Evolutionary conservation across 2,329 filamentous ascomycete species (phyloP).

Genomic region (Apiospora sp.): DNA sequence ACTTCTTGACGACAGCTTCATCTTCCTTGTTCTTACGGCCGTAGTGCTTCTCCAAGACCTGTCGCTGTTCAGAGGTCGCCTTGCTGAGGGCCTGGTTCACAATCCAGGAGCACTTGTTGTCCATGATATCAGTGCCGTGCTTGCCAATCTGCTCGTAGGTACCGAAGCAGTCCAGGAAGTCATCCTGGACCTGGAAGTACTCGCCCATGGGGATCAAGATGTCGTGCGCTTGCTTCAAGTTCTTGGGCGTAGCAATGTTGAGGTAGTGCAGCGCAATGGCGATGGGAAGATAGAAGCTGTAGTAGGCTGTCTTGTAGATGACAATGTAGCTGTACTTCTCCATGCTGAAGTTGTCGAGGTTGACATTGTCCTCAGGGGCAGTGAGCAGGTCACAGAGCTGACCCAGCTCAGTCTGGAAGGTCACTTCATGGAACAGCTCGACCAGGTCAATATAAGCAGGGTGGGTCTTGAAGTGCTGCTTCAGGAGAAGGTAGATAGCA

Average conservation of each 20-base stretch:
- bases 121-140: slow-evolving; percentile 98
- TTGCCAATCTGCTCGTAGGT: slow-evolving; percentile 93
- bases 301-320: slow-evolving; percentile 99
- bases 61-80: slow-evolving; percentile 83
- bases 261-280: slow-evolving; percentile 88
- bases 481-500: slow-evolving; percentile 88
- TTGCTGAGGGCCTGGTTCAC: slow-evolving; percentile 91
- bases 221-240: slow-evolving; percentile 86
- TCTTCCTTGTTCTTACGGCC: slow-evolving; percentile 86
- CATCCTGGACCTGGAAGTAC: slow-evolving; percentile 99
- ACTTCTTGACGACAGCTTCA: slow-evolving; percentile 86
- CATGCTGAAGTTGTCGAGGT: slow-evolving; percentile 94
- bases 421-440: slow-evolving; percentile 95
- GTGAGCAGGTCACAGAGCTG: slow-evolving; percentile 95
- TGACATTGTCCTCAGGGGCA: slow-evolving; percentile 90
- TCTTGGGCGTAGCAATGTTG: slow-evolving; percentile 83
- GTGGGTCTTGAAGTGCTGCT: slow-evolving; percentile 91
- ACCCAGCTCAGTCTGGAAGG: slow-evolving; percentile 93
- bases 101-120: slow-evolving; percentile 99
- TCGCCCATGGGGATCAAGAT: slow-evolving; percentile 97
- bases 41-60: slow-evolving; percentile 90
- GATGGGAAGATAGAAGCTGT: slow-evolving; percentile 98
- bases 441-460: slow-evolving; percentile 88
- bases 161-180: slow-evolving; percentile 98
- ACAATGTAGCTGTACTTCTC: slow-evolving; percentile 98